Base-by-base conservation (phyloP, 2,329 filamentous ascomycete genomes). In the Atkinsonella texensis region DNA sequence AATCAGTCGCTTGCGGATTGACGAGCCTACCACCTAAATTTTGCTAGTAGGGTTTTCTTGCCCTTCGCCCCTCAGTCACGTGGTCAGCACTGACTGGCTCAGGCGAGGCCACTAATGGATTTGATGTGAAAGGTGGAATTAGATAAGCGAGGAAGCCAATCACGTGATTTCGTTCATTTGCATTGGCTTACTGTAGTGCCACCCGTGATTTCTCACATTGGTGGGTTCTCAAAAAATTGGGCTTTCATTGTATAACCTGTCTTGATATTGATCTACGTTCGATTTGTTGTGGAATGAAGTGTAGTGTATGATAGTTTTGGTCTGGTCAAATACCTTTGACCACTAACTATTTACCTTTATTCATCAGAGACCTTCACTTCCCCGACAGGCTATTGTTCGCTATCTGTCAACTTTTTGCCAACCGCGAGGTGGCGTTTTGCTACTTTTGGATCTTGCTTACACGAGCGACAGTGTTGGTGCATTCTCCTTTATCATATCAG, bases 11-110 rank as follows among this genome's bases (percentile, higher is more conserved):
- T 61, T 61, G 56, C 54, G 52, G 55, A 54, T 56, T 51, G 53
- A 58, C 58, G 60, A 57, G 61, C 62, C 59, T 57, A 58, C 56
- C 59, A 54, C 57, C 60, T 60, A 64, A 64, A 64, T 63, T 65
- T 68, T 60, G 58, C 52, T 56, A 51, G 61, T 70, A 70, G 68
- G 68, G 68, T 67, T 70, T 67, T 60, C 58, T 57, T 69, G 67
- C 68, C 68, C 68, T 70, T 63, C 61, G 58, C 58, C 60, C 58
- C 59, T 59, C 58, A 55, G 55, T 67, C 65, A 68, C 58, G 63
- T 66, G 64, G 17, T 32, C 12, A 6, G 9, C 3, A n/a, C 2
- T 28, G 10, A 8, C 13, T 28, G 10, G 7, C 13, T 13, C 40
- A 44, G 48, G 15, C 42, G 42, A 32, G 32, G 17, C 38, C 46